Percentiles rank a stretch among this genome's conserved stretches.
These are phyloP conservation scores for Starmera quercuum DNA, from an alignment of 805 yeast species.

Conservation along the genomic window DNA sequence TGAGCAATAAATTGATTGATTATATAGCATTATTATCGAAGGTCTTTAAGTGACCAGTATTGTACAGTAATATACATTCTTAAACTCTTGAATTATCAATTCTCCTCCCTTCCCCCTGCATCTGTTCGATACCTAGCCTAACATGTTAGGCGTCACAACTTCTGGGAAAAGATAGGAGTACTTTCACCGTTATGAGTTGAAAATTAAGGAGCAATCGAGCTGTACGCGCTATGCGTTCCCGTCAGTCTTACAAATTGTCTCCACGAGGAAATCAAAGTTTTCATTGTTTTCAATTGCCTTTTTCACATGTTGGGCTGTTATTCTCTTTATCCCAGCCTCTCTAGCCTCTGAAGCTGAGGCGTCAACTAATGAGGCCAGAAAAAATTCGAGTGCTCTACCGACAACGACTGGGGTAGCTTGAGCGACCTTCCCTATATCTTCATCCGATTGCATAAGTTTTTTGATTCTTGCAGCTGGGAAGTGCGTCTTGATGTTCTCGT, in stretches of 20 bases:
- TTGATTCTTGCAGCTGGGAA: constrained; percentile 92
- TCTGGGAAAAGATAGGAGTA: no score
- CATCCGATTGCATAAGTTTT: constrained; percentile 96
- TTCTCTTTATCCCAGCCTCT: constrained; percentile 66
- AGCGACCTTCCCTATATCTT: constrained; percentile 96
- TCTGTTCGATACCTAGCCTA: no score
- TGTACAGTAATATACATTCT: no score
- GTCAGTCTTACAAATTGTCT: constrained; percentile 27
- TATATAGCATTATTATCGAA: no score
- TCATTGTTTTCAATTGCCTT: constrained; percentile 81
- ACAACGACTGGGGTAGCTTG: constrained; percentile 98
- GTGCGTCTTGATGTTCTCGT: constrained; percentile 58
- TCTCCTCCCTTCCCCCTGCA: no score
- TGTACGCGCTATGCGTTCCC: constrained; percentile 8
- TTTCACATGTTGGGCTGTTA: constrained; percentile 75
- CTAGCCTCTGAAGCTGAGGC: constrained; percentile 76
- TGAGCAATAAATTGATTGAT: no score
- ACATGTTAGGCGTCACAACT: no score
- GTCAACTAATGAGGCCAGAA: constrained; percentile 83
- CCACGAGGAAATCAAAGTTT: constrained; percentile 88
- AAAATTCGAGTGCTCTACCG: constrained; percentile 89
- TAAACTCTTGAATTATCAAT: no score
- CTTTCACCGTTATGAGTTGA: no score
- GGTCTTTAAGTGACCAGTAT: no score
- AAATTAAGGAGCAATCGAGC: no score